Percentiles rank a stretch among this genome's conserved stretches.
Evolutionary conservation across 2,329 filamentous ascomycete genomes (phyloP).

Genomic region (Ophiostoma australiae): DNA sequence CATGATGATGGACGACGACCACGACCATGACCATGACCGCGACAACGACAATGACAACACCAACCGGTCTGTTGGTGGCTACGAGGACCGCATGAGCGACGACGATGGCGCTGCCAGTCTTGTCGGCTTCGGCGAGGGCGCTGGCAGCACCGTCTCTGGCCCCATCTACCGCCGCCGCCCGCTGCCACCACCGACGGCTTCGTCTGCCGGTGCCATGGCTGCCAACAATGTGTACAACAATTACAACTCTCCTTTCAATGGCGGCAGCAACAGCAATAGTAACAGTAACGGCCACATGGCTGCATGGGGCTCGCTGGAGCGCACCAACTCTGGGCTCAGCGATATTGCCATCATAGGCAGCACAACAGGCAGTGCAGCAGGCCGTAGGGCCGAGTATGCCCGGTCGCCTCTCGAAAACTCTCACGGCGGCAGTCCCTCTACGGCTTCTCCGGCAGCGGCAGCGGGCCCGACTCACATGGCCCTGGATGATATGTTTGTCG

Average conservation of each 20-base stretch:
- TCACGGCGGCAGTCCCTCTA: constrained; percentile 40
- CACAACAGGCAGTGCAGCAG: constrained; percentile 24
- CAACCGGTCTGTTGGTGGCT: constrained; percentile 46
- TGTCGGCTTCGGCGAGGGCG: constrained; percentile 89
- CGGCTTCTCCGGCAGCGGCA: constrained; percentile 39
- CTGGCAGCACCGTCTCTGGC: constrained; percentile 76
- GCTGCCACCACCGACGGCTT: constrained; percentile 32
- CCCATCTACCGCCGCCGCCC: constrained; percentile 60
- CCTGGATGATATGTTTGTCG: constrained; percentile 56
- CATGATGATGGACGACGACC: constrained; percentile 49
- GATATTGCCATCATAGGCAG: constrained; percentile 38
- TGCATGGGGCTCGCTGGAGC: constrained; percentile 43
- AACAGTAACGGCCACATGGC: not conserved
- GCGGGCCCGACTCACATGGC: constrained; percentile 45
- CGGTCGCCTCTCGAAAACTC: constrained; percentile 28
- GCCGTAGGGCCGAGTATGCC: constrained; percentile 17
- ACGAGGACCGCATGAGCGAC: constrained; percentile 74
- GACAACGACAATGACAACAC: constrained; percentile 51
- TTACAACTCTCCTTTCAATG: not conserved
- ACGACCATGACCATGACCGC: constrained; percentile 36
- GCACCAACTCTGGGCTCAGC: constrained; percentile 50
- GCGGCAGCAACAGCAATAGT: not conserved
- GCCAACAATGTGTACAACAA: constrained; percentile 13
- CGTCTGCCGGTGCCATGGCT: constrained; percentile 33
- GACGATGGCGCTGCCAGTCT: constrained; percentile 65